Evolutionary conservation across 768 basidiomycete genomes (phyloP), one percentile per base, ranked within the genome.

Genomic region (Lactarius indigo): DNA sequence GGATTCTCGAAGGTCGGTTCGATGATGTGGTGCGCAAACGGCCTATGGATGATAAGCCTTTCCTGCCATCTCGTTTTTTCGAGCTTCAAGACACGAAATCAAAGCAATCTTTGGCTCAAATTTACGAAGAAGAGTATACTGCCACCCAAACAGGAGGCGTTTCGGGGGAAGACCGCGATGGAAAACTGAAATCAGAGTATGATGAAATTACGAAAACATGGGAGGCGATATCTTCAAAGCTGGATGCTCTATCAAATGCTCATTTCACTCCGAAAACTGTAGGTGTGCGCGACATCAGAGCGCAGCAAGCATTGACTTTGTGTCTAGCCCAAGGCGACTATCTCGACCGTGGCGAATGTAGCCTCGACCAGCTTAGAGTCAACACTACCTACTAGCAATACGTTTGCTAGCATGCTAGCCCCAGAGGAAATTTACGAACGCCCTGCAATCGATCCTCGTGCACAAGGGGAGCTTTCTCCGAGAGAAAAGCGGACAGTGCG

Each of bases 211-310:
- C 91, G 64, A 79, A 81, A 59, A 71, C 88, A 12, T 98, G 96
- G 93, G 91, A 93, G 63, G 84, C 83, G 56, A 89, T 99, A 41
- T 92, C 88, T 64, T 80, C 84, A 55, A 97, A 96, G 74, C 80
- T 98, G 41, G 97, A 98, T 77, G 94, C 96, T 23, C 79, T 98
- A 41, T 92, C 91, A 75, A 98, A 98, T 74, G 88, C 95, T 2
- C 93, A 98, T 76, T 98, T 94, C 75, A 90, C 92, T 18, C 97
- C 96, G 1, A 98, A 98, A 76, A 87, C 88, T 75, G 96, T 96
- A 68, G 62, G 87, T 17, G 23, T 13, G 31, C 57, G 6, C 42
- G 23, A 28, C 30, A 61, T 69, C 15, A 65, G 39, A 58, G 44
- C 28, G 5, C 70, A 56, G 23, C 62, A 44, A 33, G 17, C 67